Conservation (phyloP, 2,329 filamentous ascomycete species). For the Polytolypa hystricis region DNA sequence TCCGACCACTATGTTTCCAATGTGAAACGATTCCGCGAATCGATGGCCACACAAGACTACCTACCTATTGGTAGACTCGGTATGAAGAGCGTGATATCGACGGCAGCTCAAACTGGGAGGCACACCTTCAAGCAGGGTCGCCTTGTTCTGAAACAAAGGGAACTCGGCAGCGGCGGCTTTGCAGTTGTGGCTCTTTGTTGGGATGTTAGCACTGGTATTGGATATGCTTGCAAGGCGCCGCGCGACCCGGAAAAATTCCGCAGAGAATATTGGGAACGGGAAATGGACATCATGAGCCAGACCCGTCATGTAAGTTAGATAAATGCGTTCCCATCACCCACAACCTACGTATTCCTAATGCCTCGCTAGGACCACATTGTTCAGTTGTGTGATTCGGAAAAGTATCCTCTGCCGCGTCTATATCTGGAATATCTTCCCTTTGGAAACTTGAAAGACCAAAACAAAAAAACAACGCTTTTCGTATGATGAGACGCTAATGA, state of each 20-base stretch:
- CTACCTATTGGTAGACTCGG: background rate
- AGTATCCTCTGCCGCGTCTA: background rate
- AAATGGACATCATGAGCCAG: constrained; percentile 1
- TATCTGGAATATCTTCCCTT: constrained; percentile 5
- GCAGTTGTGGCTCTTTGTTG: background rate
- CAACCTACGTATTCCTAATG: background rate
- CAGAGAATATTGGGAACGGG: background rate
- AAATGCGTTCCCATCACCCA: background rate
- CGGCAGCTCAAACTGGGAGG: background rate
- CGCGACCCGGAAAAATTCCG: background rate
- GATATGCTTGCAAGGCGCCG: constrained; percentile 1
- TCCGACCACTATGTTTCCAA: background rate
- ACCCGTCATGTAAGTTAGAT: constrained; percentile 1
- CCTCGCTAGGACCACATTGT: constrained; percentile 1
- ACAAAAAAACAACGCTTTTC: background rate
- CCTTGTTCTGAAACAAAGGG: background rate
- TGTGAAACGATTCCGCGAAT: background rate
- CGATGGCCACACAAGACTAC: background rate
- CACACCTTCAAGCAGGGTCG: background rate
- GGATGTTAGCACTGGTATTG: constrained; percentile 1
- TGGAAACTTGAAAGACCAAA: background rate
- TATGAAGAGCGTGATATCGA: background rate
- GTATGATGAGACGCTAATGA: background rate
- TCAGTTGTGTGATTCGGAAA: background rate
- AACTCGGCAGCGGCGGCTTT: background rate